Percentiles rank a stretch among this genome's conserved stretches.
Conservation (phyloP, 768 basidiomycete species). For the Rhodotorula kratochvilovae region DNA sequence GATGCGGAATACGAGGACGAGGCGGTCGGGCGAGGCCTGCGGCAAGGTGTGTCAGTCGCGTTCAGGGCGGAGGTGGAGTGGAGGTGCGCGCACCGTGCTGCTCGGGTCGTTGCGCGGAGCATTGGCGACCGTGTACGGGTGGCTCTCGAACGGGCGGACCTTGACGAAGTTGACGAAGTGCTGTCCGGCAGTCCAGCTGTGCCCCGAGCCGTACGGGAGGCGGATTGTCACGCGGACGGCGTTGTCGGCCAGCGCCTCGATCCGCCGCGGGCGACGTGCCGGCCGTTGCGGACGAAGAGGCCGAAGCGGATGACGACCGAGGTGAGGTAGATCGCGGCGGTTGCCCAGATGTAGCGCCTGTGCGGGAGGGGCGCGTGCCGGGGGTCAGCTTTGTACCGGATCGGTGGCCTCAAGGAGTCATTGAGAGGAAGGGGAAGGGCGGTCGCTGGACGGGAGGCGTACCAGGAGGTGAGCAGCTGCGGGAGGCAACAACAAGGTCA, state of each 20-base stretch:
- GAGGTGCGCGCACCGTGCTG: conserved; percentile 8
- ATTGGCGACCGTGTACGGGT: conserved; percentile 44
- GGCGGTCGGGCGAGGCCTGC: conserved; percentile 21
- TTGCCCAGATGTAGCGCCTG: conserved; percentile 43
- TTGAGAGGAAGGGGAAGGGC: not conserved
- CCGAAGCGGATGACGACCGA: conserved; percentile 40
- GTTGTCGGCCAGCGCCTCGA: conserved; percentile 36
- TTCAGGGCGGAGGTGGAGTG: too few species aligned
- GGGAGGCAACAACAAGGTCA: not conserved
- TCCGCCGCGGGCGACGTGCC: conserved; percentile 31
- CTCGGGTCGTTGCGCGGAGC: conserved; percentile 26
- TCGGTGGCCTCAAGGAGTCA: too few species aligned
- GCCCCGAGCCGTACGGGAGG: conserved; percentile 13
- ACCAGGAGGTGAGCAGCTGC: not conserved
- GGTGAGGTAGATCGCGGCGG: conserved; percentile 35
- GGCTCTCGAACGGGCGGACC: conserved; percentile 38
- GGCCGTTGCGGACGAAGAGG: conserved; percentile 41
- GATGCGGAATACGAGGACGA: conserved; percentile 26
- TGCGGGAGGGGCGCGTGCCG: not conserved
- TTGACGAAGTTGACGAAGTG: conserved; percentile 44
- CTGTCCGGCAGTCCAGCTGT: conserved; percentile 42
- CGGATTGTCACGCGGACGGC: conserved; percentile 35
- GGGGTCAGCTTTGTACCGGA: too few species aligned
- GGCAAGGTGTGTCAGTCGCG: not conserved
- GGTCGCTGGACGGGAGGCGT: too few species aligned